Base-by-base conservation (phyloP, 1,284 basidiomycete species). In the Puccinia horiana region DNA sequence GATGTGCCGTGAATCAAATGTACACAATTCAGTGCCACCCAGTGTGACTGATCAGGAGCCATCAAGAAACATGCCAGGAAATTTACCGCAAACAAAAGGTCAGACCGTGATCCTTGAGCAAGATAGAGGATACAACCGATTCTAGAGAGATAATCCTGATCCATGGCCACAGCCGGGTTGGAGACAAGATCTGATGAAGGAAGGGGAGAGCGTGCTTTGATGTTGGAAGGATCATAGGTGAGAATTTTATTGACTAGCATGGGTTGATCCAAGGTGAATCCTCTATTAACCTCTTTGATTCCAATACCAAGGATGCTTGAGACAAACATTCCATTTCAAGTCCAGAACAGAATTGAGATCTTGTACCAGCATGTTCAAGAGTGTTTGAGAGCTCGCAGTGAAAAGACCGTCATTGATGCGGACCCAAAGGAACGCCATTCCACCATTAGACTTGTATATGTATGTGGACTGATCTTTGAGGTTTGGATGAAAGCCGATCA, bases 371-470 rank as follows among this genome's bases (percentile, higher is more conserved):
- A 3, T 11, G 29, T 65, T n/a, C 12, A 65, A 5, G 11, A 65
- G 12, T 14, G 29, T 3, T 12, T 12, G 47, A 5, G 44, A 52
- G 26, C 54, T 54, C 18, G 16, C 72, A 4, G 72, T 74, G 14
- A 74, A 35, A 11, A 54, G 26, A 32, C 72, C 72, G 26, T 74
- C 47, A 54, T 74, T 44, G 12, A 74, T 44, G 37, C 54, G 72
- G 2, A 74, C 72, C 72, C 72, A 74, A 2, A 74, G 47, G n/a
- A 74, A 32, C 5, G 23, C 42, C 73, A 32, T n/a, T 0, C 29
- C 49, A 54, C 54, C 14, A 2, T 47, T 20, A 1, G 29, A 26
- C 14, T 16, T 6, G n/a, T 56, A 75, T 0, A 56, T 14, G 73
- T 54, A 52, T 16, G 47, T 23, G 11, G 42, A 49, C 26, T 75